Conservation (phyloP, 306 rosid species). For the Sindora glabra region DNA sequence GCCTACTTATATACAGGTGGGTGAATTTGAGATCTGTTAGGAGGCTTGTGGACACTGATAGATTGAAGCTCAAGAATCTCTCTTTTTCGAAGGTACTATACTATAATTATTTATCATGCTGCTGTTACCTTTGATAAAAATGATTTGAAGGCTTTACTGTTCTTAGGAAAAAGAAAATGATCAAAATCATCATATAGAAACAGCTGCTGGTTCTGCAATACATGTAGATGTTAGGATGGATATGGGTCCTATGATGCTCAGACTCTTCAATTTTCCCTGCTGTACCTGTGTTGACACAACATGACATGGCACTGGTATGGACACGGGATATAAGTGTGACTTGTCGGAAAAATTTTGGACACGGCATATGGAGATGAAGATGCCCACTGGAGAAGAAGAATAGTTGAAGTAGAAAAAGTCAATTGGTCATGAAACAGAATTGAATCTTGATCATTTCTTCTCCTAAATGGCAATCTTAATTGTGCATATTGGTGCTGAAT, state of each 20-base stretch:
- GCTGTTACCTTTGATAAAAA: conserved; percentile 1
- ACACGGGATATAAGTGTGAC: no score
- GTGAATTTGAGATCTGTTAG: conserved; percentile 45
- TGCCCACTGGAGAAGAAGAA: no score
- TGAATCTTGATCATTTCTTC: no score
- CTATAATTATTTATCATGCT: neutral
- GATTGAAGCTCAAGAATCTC: conserved; percentile 26
- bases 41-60: conserved; percentile 43
- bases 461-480: no score
- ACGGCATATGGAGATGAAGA: no score
- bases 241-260: no score
- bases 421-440: no score
- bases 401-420: no score
- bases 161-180: conserved; percentile 30
- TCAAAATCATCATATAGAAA: conserved; percentile 29
- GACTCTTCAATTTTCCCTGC: neutral
- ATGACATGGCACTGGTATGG: no score
- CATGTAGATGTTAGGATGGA: conserved; percentile 42
- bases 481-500: no score
- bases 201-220: conserved; percentile 36
- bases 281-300: neutral
- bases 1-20: conserved; percentile 44
- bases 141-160: conserved; percentile 17
- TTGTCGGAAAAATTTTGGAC: no score
- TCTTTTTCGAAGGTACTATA: conserved; percentile 36